Percentiles rank a stretch among this genome's conserved stretches.
Evolutionary conservation across 179 eudicot species (phyloP).

Genomic region (Beta corolliflora): DNA sequence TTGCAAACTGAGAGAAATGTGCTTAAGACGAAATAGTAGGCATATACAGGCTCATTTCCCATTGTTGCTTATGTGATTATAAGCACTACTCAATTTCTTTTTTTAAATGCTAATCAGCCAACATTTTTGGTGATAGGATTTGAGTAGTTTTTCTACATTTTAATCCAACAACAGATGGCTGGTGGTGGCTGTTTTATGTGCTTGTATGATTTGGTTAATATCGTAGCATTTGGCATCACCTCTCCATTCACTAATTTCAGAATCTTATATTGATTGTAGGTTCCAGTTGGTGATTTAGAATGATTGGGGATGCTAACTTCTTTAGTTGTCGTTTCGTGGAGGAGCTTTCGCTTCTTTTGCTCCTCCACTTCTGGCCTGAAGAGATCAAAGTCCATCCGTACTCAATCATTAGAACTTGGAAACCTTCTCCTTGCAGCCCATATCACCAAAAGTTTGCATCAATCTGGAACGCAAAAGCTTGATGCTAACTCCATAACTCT

Average conservation of each 20-base stretch:
- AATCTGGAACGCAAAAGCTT: slow-evolving; percentile 54
- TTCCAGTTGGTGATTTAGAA: background rate
- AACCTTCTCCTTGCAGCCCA: slow-evolving; percentile 58
- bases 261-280: slow-evolving; percentile 10
- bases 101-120: too few relatives aligned
- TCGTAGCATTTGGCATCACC: background rate
- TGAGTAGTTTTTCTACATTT: background rate
- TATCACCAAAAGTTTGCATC: slow-evolving; percentile 57
- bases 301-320: slow-evolving; percentile 31
- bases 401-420: slow-evolving; percentile 34
- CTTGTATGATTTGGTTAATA: background rate
- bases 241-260: background rate
- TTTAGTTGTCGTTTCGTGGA: slow-evolving; percentile 22
- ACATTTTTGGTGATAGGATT: background rate
- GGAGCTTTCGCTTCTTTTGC: slow-evolving; percentile 26
- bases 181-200: background rate
- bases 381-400: slow-evolving; percentile 11
- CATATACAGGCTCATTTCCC: too few relatives aligned
- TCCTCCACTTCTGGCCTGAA: slow-evolving; percentile 24
- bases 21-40: background rate
- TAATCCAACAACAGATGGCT: background rate
- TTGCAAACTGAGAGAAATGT: background rate
- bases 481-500: slow-evolving; percentile 49
- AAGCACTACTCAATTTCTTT: background rate
- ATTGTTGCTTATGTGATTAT: background rate